Conservation (phyloP, 495 filamentous ascomycete species). For the Penicillium waksmanii region DNA sequence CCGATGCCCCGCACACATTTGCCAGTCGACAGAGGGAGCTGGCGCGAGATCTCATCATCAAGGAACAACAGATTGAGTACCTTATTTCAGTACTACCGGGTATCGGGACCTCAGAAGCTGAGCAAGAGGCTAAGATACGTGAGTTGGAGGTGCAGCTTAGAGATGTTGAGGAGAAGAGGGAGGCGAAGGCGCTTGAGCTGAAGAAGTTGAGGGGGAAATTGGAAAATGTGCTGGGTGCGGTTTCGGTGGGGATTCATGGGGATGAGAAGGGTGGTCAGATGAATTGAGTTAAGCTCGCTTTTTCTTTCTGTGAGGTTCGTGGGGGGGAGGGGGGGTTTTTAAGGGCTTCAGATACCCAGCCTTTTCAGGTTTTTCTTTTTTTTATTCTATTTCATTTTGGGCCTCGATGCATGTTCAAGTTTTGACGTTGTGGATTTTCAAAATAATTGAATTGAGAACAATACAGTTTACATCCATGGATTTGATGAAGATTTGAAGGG, state of each 20-base stretch:
- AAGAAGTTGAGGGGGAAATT: conserved; percentile 66
- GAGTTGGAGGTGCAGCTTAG: conserved; percentile 77
- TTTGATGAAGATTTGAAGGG: too few relatives aligned
- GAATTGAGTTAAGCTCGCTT: neutral
- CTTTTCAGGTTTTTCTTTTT: neutral
- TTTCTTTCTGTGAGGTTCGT: too few relatives aligned
- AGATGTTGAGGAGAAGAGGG: conserved; percentile 71
- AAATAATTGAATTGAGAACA: neutral
- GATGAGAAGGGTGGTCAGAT: conserved; percentile 22
- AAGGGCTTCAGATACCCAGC: neutral
- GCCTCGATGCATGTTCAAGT: neutral
- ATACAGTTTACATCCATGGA: too few relatives aligned
- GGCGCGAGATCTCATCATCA: conserved; percentile 81
- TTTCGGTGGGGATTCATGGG: conserved; percentile 44
- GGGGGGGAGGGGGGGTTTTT: too few relatives aligned
- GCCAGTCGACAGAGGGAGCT: conserved; percentile 75
- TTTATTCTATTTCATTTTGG: neutral
- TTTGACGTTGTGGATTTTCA: neutral
- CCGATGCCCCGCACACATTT: conserved; percentile 69
- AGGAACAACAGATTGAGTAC: conserved; percentile 93
- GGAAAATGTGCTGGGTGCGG: conserved; percentile 60
- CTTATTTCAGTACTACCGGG: conserved; percentile 85
- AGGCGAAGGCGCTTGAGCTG: conserved; percentile 70
- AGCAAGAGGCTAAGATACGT: conserved; percentile 75
- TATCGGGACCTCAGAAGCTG: conserved; percentile 78